These are phyloP conservation scores for Gonapodya sp. DNA, from an alignment of 192 early-diverging fungal genomes.

Conservation along the genomic window DNA sequence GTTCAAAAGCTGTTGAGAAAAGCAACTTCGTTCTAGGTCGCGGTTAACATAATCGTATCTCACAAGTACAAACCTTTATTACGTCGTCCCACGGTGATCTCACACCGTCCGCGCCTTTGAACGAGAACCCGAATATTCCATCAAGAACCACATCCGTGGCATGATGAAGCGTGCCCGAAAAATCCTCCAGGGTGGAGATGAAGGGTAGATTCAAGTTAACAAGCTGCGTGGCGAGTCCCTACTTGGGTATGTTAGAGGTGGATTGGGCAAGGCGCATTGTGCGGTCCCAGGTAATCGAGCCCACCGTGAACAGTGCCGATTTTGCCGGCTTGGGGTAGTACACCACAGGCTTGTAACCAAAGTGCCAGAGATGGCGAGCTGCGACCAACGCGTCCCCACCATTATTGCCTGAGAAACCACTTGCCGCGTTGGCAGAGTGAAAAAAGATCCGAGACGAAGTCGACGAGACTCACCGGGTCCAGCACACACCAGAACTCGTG, in stretches of 20 bases:
- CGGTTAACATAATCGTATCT: no score
- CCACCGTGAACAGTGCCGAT: neutral
- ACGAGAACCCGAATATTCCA: conserved; percentile 87
- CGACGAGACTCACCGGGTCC: neutral
- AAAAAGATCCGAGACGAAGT: neutral
- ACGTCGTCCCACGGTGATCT: conserved; percentile 64
- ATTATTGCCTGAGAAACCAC: conserved; percentile 97
- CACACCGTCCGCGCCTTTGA: conserved; percentile 49
- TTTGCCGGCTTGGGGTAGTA: conserved; percentile 64
- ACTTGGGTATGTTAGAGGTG: no score
- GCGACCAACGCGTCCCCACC: conserved; percentile 95
- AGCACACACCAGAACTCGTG: conserved; percentile 52
- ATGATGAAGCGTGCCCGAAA: conserved; percentile 7
- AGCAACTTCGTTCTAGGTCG: no score
- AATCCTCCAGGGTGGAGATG: conserved; percentile 24
- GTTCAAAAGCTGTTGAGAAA: neutral
- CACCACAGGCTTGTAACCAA: conserved; percentile 69
- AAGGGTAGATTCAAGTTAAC: conserved; percentile 54
- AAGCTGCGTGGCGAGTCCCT: conserved; percentile 65
- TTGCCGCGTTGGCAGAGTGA: conserved; percentile 42
- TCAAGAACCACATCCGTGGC: conserved; percentile 61
- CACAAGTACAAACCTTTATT: conserved; percentile 30
- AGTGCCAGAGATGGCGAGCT: conserved; percentile 81
- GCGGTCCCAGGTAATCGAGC: conserved; percentile 10
- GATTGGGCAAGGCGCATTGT: neutral